Evolutionary conservation across 495 filamentous ascomycete genomes (phyloP).

Genomic region (Jackrogersella minutella): DNA sequence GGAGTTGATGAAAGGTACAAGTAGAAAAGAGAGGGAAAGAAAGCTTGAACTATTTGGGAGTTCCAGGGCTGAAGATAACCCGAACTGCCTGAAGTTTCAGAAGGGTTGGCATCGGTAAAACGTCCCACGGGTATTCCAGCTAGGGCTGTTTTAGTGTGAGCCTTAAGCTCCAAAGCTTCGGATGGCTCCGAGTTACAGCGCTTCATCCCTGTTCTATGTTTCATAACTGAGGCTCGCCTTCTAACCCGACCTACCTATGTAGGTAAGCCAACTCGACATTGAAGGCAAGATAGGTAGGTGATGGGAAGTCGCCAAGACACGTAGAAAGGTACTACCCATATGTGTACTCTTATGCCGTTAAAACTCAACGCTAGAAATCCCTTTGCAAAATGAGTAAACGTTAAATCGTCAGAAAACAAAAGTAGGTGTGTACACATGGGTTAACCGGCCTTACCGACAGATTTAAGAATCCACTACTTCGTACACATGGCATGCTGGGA

Average conservation of each 20-base stretch:
- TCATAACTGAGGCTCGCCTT: not conserved
- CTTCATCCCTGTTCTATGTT: slow-evolving; percentile 15
- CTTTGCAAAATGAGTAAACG: too few relatives aligned
- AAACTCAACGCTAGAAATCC: too few relatives aligned
- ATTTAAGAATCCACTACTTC: not conserved
- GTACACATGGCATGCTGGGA: too few relatives aligned
- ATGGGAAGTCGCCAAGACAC: too few relatives aligned
- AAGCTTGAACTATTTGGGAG: not conserved
- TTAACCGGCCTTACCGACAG: slow-evolving; percentile 13
- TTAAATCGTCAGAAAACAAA: not conserved
- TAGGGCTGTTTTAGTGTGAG: slow-evolving; percentile 7
- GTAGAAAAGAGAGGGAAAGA: too few relatives aligned
- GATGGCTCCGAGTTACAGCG: slow-evolving; percentile 12
- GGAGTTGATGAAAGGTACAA: not conserved
- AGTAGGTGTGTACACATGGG: not conserved
- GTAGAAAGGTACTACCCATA: too few relatives aligned
- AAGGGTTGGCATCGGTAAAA: not conserved
- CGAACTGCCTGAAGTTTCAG: not conserved
- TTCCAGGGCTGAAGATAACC: too few relatives aligned
- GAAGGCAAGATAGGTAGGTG: too few relatives aligned
- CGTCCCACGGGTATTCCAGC: not conserved
- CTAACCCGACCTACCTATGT: too few relatives aligned
- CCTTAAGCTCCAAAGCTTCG: too few relatives aligned
- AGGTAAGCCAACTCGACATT: too few relatives aligned
- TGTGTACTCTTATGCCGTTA: too few relatives aligned